Conservation (phyloP, 345 rosid species). For the Nephelium lappaceum region DNA sequence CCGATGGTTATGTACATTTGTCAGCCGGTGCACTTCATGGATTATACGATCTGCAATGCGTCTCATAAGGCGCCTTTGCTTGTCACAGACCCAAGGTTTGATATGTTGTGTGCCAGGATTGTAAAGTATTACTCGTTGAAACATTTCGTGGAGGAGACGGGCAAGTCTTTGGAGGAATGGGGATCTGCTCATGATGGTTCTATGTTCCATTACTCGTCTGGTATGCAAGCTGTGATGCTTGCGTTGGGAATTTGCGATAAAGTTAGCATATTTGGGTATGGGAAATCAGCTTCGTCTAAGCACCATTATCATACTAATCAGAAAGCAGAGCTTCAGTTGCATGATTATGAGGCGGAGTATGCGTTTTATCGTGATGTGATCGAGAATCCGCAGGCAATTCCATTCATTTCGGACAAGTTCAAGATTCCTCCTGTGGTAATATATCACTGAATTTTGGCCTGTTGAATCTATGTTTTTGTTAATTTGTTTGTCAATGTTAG, state of each 20-base stretch:
- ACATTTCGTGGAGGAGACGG: constrained; percentile 54
- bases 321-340: constrained; percentile 76
- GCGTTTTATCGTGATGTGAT: constrained; percentile 63
- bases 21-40: constrained; percentile 84
- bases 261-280: constrained; percentile 87
- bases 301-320: constrained; percentile 94
- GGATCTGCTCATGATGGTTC: constrained; percentile 64
- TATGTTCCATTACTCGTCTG: constrained; percentile 91
- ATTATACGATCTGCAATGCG: constrained; percentile 66
- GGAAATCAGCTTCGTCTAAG: constrained; percentile 64
- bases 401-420: constrained; percentile 66
- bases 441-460: constrained; percentile 48
- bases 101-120: constrained; percentile 68
- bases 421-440: constrained; percentile 67
- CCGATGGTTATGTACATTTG: constrained; percentile 85
- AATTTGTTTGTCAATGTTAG: constrained; percentile 7
- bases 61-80: constrained; percentile 61
- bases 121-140: constrained; percentile 84
- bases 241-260: constrained; percentile 75
- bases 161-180: constrained; percentile 64
- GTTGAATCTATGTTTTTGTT: constrained; percentile 8
- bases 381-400: constrained; percentile 57
- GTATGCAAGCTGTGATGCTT: constrained; percentile 88
- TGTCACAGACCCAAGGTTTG: constrained; percentile 83
- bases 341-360: constrained; percentile 89